Conservation (phyloP, 805 yeast genomes). For the Peterozyma toletana region DNA sequence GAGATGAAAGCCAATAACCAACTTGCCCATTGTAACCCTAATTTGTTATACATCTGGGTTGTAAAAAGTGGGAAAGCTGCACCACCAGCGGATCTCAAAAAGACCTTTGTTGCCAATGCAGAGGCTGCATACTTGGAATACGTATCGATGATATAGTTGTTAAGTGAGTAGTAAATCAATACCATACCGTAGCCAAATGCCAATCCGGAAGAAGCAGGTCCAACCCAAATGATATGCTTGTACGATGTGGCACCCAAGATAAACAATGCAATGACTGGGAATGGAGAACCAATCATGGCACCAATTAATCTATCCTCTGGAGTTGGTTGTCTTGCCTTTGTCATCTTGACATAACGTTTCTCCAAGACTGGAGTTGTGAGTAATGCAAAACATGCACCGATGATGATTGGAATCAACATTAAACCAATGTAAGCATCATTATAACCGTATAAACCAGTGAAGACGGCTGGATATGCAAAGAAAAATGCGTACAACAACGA, state of each 20-base stretch:
- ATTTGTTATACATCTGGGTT: constrained; percentile 69
- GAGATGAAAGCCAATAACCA: constrained; percentile 74
- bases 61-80: constrained; percentile 80
- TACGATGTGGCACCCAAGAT: constrained; percentile 75
- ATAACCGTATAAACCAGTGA: constrained; percentile 67
- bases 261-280: constrained; percentile 75
- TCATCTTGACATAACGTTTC: constrained; percentile 43
- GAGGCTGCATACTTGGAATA: constrained; percentile 77
- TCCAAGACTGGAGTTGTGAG: constrained; percentile 73
- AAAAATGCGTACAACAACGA: constrained; percentile 89
- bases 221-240: constrained; percentile 60
- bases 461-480: constrained; percentile 92
- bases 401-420: constrained; percentile 84
- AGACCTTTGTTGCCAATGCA: constrained; percentile 77
- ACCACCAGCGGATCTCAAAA: constrained; percentile 77
- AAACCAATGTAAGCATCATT: constrained; percentile 75
- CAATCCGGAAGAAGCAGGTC: constrained; percentile 53
- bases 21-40: constrained; percentile 77
- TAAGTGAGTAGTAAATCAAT: constrained; percentile 47
- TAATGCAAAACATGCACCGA: constrained; percentile 76
- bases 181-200: constrained; percentile 61
- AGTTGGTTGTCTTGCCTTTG: constrained; percentile 49
- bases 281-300: constrained; percentile 78
- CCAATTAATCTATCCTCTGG: constrained; percentile 80
- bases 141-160: constrained; percentile 86